These are phyloP conservation scores for Glycine latifolia DNA, from an alignment of 306 rosid genomes.

Conservation along the genomic window DNA sequence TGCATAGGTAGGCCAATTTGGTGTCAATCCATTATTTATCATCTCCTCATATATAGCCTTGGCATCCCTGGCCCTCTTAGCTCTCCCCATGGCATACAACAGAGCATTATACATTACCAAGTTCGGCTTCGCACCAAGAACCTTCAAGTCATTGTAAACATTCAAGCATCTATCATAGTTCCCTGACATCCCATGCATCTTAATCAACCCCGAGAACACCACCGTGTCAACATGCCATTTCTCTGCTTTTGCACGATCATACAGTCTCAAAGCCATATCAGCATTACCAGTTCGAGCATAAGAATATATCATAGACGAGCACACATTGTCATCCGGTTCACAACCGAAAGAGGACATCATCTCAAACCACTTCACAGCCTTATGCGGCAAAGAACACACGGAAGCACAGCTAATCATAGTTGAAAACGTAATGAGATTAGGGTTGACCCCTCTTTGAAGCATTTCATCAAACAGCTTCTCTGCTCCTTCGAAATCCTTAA, in stretches of 20 bases:
- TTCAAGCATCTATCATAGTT: constrained; percentile 81
- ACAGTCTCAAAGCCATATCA: constrained; percentile 76
- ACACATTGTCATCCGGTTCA: constrained; percentile 68
- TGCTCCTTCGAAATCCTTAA: constrained; percentile 67
- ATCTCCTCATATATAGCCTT: constrained; percentile 77
- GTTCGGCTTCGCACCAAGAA: constrained; percentile 72
- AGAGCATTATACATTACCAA: constrained; percentile 66
- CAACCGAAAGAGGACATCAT: constrained; percentile 71
- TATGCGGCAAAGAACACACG: constrained; percentile 55
- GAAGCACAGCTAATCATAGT: constrained; percentile 79
- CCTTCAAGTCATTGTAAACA: constrained; percentile 89
- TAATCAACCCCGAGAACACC: constrained; percentile 74
- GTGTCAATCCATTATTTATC: constrained; percentile 62
- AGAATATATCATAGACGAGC: constrained; percentile 70
- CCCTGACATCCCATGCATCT: constrained; percentile 68
- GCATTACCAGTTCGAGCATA: constrained; percentile 78
- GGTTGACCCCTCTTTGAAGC: constrained; percentile 69
- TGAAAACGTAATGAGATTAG: constrained; percentile 77
- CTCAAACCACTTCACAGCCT: constrained; percentile 88
- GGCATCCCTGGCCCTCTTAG: constrained; percentile 76
- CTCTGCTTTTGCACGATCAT: constrained; percentile 75
- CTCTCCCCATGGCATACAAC: constrained; percentile 84
- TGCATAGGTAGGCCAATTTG: constrained; percentile 70
- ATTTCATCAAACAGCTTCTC: constrained; percentile 87
- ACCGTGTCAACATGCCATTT: constrained; percentile 73